Percentiles rank a stretch among this genome's conserved stretches.
Conservation (phyloP, 2,329 filamentous ascomycete genomes). For the Mollisia scopiformis region DNA sequence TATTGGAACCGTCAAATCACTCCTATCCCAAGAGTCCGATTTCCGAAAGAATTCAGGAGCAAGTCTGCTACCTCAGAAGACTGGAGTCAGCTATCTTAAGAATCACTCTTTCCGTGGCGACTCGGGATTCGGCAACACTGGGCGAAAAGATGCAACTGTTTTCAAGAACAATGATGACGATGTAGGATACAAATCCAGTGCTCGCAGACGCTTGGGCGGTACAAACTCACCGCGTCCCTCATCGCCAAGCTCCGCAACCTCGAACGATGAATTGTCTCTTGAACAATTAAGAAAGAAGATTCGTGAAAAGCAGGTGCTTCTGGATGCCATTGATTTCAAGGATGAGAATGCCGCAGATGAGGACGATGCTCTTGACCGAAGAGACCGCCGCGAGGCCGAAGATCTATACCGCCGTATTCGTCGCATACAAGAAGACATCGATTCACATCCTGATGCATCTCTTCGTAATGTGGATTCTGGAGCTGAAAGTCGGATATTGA, state of each 20-base stretch:
- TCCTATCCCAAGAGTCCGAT: conserved; percentile 89
- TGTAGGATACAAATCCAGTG: conserved; percentile 90
- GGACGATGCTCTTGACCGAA: conserved; percentile 87
- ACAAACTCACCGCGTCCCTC: conserved; percentile 76
- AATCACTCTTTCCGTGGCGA: conserved; percentile 84
- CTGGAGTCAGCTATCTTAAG: conserved; percentile 97
- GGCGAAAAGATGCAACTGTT: conserved; percentile 91
- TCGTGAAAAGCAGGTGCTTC: conserved; percentile 87
- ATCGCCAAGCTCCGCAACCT: conserved; percentile 68
- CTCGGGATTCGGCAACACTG: conserved; percentile 56
- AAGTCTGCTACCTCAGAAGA: conserved; percentile 89
- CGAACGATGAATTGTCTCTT: conserved; percentile 79
- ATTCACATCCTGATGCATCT: conserved; percentile 80
- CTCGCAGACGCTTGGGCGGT: conserved; percentile 76
- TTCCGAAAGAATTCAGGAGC: conserved; percentile 87
- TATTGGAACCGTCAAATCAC: conserved; percentile 87
- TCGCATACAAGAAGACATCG: conserved; percentile 91
- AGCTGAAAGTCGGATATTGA: conserved; percentile 82
- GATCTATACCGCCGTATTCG: conserved; percentile 92
- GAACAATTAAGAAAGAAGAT: conserved; percentile 94
- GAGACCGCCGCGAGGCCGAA: conserved; percentile 89
- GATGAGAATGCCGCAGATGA: conserved; percentile 90
- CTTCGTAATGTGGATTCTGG: conserved; percentile 77
- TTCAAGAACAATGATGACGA: conserved; percentile 97
- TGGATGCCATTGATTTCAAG: conserved; percentile 95